Base-by-base conservation (phyloP, 2,329 filamentous ascomycete genomes). In the Colletotrichum sp. region DNA sequence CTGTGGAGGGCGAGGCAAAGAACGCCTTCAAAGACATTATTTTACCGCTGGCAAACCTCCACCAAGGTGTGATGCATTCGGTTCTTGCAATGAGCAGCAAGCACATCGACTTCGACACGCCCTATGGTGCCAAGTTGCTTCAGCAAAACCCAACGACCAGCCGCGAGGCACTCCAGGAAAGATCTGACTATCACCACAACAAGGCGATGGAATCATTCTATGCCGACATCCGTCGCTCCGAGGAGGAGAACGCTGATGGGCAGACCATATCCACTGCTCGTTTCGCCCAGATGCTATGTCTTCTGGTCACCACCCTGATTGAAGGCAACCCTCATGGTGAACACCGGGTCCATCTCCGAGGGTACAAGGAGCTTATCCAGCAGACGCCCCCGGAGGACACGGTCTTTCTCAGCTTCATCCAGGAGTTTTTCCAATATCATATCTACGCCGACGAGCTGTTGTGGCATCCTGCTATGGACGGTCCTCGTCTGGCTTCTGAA, bases 1-100 rank as follows among this genome's bases (percentile, higher is more conserved):
- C 95, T 1, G 90, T 98, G 21, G 95, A 96, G 81, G 93, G 93
- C 66, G 95, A 96, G 82, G 90, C 93, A 77, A 92, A 93, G 76
- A 98, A 98, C 79, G 95, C 95, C 2, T 98, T 98, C 86, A 95
- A 95, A 81, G 94, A 95, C 78, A 93, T 97, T 79, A 87, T 98
- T 44, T 88, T 98, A 4, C 95, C 95, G 2, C 94, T 98, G 87
- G 95, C 96, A 4, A 92, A 95, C 57, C 89, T 93, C 76, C 93
- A 98, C 82, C 90, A 92, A 77, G 95, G 95, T 15, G 88, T 98
- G 69, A 98, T 98, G 95, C 96, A 98, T 83, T 97, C 95, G 13
- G 92, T 98, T 66, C 89, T 98, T 69, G 95, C 95, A 60, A 89
- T 98, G 10, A 95, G 95, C 49, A 95, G 95, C 79, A 95, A 93